Base-by-base conservation (phyloP, 495 filamentous ascomycete genomes). In the Platismatia glauca region DNA sequence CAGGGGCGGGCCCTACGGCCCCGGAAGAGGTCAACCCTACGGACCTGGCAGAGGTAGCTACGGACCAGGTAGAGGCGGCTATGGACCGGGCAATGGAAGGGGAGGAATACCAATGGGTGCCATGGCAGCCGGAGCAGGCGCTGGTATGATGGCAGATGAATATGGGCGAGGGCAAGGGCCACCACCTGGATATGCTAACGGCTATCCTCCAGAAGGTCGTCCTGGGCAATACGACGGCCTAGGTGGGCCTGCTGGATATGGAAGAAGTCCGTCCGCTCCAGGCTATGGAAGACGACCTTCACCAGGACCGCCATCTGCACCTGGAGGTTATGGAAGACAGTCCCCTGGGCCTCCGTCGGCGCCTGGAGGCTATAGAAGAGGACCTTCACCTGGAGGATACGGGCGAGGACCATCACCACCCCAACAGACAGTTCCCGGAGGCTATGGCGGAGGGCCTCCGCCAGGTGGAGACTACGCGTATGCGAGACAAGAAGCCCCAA, bases 121-220 rank as follows among this genome's bases (percentile, higher is more conserved):
- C 44, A 63, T 69, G 60, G 68, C 67, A 63, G 60, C 62, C 13
- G 67, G 70, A 33, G 69, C 53, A 22, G 71, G 66, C 35, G 57
- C 66, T 29, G 68, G 67, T 20, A 69, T 72, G 67, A 74, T 76
- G 43, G 67, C 63, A 0, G 68, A 65, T 44, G 73, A 66, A 16
- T 66, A 62, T 62, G 70, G 74, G 71, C 78, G 71, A 59, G 72
- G 73, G 35, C 73, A 76, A 65, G 66, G 75, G 48, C 74, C 76
- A 22, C 86, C 86, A 43, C 84, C 84, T 69, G 71, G 70, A 50
- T 67, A 72, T 38, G 64, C 64, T 33, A 71, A 70, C 57, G 66
- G 65, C 41, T 66, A 73, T 48, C 70, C 70, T 18, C 69, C 69
- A 3, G 72, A 69, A 62, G 65, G 63, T 46, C 61, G 68, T 46